Evolutionary conservation across 176 grass and related monocot genomes (phyloP).

Genomic region (Eragrostis curvula): DNA sequence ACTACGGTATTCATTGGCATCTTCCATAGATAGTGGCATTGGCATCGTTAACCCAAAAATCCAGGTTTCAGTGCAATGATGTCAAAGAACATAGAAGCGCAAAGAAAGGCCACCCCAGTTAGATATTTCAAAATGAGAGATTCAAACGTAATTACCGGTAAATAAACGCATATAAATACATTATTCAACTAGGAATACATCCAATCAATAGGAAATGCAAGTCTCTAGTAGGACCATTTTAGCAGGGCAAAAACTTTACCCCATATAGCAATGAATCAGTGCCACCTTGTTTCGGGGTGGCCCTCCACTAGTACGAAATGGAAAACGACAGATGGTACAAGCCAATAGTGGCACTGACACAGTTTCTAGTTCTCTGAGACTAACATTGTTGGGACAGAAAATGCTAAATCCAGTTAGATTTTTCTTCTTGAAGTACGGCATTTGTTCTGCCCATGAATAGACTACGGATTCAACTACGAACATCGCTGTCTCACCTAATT

Average conservation of each 20-base stretch:
- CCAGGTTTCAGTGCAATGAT: background rate
- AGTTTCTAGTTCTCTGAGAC: background rate
- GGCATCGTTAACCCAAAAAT: background rate
- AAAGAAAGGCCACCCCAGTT: background rate
- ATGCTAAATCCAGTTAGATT: no score
- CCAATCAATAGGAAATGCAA: background rate
- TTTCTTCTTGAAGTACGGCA: background rate
- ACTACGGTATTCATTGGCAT: background rate
- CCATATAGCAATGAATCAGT: background rate
- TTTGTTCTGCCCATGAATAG: background rate
- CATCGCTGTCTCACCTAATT: background rate
- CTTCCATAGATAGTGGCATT: background rate
- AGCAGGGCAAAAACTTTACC: background rate
- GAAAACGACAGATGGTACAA: background rate
- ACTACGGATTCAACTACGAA: background rate
- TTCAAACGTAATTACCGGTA: background rate
- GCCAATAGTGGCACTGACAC: background rate
- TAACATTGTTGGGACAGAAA: no score
- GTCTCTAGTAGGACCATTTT: background rate
- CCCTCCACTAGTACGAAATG: background rate
- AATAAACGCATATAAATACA: background rate
- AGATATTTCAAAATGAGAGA: background rate
- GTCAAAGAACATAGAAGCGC: background rate
- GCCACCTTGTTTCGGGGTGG: conserved; percentile 23
- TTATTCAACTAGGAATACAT: background rate